phyloP scores from a whole-genome alignment of 768 basidiomycete species.

The Xerocomellus chrysenteron region DNA sequence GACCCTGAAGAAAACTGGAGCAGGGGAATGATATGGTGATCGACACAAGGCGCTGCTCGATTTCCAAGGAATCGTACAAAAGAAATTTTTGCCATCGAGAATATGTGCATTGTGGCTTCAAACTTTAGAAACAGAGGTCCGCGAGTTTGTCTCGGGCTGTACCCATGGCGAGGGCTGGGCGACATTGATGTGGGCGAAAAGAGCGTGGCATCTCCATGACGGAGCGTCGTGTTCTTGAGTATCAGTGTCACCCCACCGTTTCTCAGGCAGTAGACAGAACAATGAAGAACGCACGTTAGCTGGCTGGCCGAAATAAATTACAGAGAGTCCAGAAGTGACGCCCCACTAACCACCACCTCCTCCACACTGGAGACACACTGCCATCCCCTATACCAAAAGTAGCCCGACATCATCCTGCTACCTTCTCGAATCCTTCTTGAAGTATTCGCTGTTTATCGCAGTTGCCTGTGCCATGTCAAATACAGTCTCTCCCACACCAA shows the following conservation, averaged over 20 bases:
- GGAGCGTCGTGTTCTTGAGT: constrained; percentile 7
- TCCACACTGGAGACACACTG: constrained; percentile 7
- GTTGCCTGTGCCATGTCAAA: constrained; percentile 84
- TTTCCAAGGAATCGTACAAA: neutral
- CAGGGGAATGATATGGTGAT: neutral
- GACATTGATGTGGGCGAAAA: neutral
- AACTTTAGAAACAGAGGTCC: neutral
- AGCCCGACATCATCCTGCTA: constrained; percentile 13
- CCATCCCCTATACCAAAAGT: neutral
- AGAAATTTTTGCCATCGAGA: too few species aligned
- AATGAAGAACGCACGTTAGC: constrained; percentile 25
- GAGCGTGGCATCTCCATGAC: constrained; percentile 7
- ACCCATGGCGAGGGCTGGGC: neutral
- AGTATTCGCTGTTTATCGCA: constrained; percentile 85
- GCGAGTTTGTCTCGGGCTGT: neutral
- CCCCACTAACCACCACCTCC: constrained; percentile 6
- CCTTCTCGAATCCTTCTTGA: constrained; percentile 54
- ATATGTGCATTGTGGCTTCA: neutral
- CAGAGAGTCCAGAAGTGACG: constrained; percentile 23
- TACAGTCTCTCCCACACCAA: constrained; percentile 84
- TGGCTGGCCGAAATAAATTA: constrained; percentile 29
- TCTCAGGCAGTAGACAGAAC: constrained; percentile 10
- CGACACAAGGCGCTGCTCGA: neutral
- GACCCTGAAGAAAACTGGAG: constrained; percentile 1
- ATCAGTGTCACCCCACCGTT: constrained; percentile 4